Percentiles rank a stretch among this genome's conserved stretches.
Evolutionary conservation across 2,329 filamentous ascomycete species (phyloP).

Genomic region (Xylaria digitata): DNA sequence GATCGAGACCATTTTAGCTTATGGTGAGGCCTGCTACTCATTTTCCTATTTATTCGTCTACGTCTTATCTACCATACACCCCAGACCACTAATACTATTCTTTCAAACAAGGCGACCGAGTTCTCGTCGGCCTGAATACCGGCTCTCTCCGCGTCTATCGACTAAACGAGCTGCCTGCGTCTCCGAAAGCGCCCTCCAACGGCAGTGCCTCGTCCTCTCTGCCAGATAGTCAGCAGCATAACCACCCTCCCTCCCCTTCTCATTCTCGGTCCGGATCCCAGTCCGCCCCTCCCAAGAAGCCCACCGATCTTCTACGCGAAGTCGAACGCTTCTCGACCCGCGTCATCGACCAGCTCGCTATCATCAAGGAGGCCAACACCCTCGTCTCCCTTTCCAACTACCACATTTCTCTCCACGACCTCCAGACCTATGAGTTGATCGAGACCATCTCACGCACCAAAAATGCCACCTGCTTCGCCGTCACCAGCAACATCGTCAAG

Average conservation of each 20-base stretch:
- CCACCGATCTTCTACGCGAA: slow-evolving; percentile 88
- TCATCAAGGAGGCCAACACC: slow-evolving; percentile 94
- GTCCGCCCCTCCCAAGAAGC: slow-evolving; percentile 54
- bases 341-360: slow-evolving; percentile 90
- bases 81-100: slow-evolving; percentile 9
- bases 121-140: slow-evolving; percentile 91
- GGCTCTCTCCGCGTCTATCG: slow-evolving; percentile 91
- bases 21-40: slow-evolving; percentile 67
- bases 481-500: slow-evolving; percentile 95
- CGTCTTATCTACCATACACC: background rate
- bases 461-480: slow-evolving; percentile 89
- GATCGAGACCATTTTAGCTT: slow-evolving; percentile 94
- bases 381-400: slow-evolving; percentile 92
- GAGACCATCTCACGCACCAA: slow-evolving; percentile 84
- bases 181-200: slow-evolving; percentile 48
- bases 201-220: slow-evolving; percentile 48
- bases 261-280: slow-evolving; percentile 35
- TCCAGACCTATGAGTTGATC: slow-evolving; percentile 83
- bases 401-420: slow-evolving; percentile 88
- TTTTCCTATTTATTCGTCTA: background rate
- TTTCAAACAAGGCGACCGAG: slow-evolving; percentile 75
- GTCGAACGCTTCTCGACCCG: slow-evolving; percentile 93
- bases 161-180: slow-evolving; percentile 73
- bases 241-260: background rate
- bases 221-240: slow-evolving; percentile 21